These are phyloP conservation scores for Spiraea crenata DNA, from an alignment of 331 rosid genomes.

Conservation along the genomic window DNA sequence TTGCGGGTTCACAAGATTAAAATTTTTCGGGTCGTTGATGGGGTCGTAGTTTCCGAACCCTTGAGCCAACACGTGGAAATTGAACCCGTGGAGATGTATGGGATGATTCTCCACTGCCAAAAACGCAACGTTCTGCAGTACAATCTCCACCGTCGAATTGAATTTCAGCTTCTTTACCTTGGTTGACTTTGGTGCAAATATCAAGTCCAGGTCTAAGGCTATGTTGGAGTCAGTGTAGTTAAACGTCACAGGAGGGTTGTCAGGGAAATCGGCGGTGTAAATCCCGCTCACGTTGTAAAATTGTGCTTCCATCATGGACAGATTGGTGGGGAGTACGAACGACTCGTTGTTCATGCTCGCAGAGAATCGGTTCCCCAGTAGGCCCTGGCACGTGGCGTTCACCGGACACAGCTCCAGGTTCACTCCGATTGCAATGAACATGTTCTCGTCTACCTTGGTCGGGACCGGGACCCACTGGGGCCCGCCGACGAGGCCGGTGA, in stretches of 20 bases:
- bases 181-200: slow-evolving; percentile 48
- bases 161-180: slow-evolving; percentile 48
- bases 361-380: too few relatives aligned
- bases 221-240: too few relatives aligned
- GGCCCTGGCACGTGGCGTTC: too few relatives aligned
- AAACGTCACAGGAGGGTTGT: too few relatives aligned
- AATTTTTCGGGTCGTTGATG: slow-evolving; percentile 24
- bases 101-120: slow-evolving; percentile 47
- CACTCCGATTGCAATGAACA: slow-evolving; percentile 36
- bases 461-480: slow-evolving; percentile 51
- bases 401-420: slow-evolving; percentile 26
- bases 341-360: too few relatives aligned
- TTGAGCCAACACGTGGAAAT: slow-evolving; percentile 39
- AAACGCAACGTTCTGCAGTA: slow-evolving; percentile 51
- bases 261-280: too few relatives aligned
- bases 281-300: too few relatives aligned
- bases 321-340: too few relatives aligned
- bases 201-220: background rate
- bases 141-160: slow-evolving; percentile 63
- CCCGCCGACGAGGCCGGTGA: slow-evolving; percentile 31
- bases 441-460: slow-evolving; percentile 29
- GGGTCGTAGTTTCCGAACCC: too few relatives aligned
- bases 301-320: too few relatives aligned
- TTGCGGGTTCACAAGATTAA: slow-evolving; percentile 51
- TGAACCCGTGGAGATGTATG: slow-evolving; percentile 50